These are phyloP conservation scores for Cubamyces sp. DNA, from an alignment of 768 basidiomycete species.

Conservation along the genomic window DNA sequence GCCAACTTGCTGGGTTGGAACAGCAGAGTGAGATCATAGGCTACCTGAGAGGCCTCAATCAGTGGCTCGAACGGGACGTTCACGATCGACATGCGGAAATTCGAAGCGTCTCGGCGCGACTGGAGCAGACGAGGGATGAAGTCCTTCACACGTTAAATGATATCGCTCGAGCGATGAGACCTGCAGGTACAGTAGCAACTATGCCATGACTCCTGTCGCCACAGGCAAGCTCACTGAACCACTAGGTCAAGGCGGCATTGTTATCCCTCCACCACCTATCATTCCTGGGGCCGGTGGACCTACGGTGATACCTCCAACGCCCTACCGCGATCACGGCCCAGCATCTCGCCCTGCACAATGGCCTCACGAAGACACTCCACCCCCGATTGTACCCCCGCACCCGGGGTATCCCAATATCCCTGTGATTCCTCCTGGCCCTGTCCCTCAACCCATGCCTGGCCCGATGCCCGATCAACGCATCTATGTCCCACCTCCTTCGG, in stretches of 20 bases:
- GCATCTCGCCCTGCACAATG: background rate
- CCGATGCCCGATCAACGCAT: background rate
- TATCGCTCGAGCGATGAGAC: conserved; percentile 12
- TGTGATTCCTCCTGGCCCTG: conserved; percentile 16
- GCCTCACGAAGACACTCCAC: conserved; percentile 12
- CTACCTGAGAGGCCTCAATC: conserved; percentile 76
- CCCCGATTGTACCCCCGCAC: background rate
- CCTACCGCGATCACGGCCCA: no score
- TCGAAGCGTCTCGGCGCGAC: conserved; percentile 62
- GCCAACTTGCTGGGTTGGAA: conserved; percentile 73
- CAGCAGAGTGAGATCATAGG: conserved; percentile 82
- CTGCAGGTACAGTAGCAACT: conserved; percentile 18
- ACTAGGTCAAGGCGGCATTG: no score
- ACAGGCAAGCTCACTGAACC: no score
- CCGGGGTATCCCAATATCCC: background rate
- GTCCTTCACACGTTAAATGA: conserved; percentile 17
- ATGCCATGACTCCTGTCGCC: background rate
- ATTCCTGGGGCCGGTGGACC: background rate
- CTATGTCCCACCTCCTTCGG: background rate
- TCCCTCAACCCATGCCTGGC: background rate
- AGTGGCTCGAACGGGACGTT: conserved; percentile 81
- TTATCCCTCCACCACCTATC: background rate
- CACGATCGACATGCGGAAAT: conserved; percentile 78
- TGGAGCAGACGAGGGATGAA: conserved; percentile 49
- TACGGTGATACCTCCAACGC: conserved; percentile 9